A percentile compares a stretch with the other conserved stretches of the same genome.
phyloP scores from a whole-genome alignment of 2,329 filamentous ascomycete species.

The Penicillium polonicum region DNA sequence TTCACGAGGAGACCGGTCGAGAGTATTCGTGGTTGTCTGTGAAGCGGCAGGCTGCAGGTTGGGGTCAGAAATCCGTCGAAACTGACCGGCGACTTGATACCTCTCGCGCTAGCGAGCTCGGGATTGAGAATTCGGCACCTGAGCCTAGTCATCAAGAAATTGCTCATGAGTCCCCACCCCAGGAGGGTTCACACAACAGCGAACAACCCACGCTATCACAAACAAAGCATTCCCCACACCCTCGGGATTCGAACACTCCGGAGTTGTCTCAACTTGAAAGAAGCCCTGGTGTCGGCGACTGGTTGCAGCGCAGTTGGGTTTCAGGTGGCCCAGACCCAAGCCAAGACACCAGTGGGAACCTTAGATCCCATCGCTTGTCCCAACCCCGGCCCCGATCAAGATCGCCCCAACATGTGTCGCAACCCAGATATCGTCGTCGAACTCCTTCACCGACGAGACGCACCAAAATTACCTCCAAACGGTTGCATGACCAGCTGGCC shows the following conservation, averaged over 20 bases:
- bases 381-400: background rate
- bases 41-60: background rate
- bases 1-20: background rate
- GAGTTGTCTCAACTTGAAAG: background rate
- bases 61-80: background rate
- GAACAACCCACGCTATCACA: background rate
- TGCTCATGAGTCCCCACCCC: background rate
- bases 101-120: background rate
- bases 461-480: background rate
- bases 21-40: slow-evolving; percentile 10
- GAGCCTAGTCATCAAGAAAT: background rate
- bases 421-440: background rate
- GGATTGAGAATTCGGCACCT: background rate
- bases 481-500: background rate
- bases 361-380: background rate
- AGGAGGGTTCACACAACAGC: background rate
- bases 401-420: background rate
- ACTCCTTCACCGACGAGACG: background rate
- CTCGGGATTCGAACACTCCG: no score
- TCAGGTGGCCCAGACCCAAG: background rate
- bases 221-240: background rate
- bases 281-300: background rate
- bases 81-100: background rate
- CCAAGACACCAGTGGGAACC: background rate
- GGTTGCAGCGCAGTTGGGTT: background rate